These are phyloP conservation scores for Cystobasidium slooffiae DNA, from an alignment of 1,284 basidiomycete genomes.

Conservation along the genomic window DNA sequence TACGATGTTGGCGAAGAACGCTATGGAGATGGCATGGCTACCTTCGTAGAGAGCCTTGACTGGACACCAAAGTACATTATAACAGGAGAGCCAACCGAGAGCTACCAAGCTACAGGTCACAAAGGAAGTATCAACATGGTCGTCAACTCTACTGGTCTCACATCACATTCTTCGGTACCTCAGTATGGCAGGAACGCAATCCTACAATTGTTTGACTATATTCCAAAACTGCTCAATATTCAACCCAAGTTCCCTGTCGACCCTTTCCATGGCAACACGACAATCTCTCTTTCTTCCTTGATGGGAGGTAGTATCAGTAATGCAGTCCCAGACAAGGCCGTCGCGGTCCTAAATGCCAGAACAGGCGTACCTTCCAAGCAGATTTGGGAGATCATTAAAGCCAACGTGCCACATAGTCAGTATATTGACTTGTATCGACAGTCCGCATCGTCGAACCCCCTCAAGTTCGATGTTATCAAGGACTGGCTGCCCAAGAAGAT, in stretches of 20 bases:
- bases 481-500: constrained; percentile 38
- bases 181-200: constrained; percentile 34
- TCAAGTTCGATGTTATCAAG: constrained; percentile 38
- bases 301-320: constrained; percentile 24
- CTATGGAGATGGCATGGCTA: constrained; percentile 34
- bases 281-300: constrained; percentile 22
- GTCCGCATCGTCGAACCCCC: constrained; percentile 27
- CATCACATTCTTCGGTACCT: constrained; percentile 30
- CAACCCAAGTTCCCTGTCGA: constrained; percentile 32
- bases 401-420: constrained; percentile 15
- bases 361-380: constrained; percentile 22
- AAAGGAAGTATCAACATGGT: constrained; percentile 41
- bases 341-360: constrained; percentile 23
- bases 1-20: constrained; percentile 32
- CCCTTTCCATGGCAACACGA: constrained; percentile 33
- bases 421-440: constrained; percentile 25
- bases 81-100: constrained; percentile 33
- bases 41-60: constrained; percentile 34
- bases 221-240: constrained; percentile 23
- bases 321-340: constrained; percentile 22
- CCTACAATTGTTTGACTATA: constrained; percentile 29
- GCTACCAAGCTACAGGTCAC: constrained; percentile 29
- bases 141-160: constrained; percentile 24
- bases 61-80: constrained; percentile 34
- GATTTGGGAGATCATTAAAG: constrained; percentile 38